A percentile compares a stretch with the other conserved stretches of the same genome.
Evolutionary conservation across 2,329 filamentous ascomycete genomes (phyloP).

Genomic region (Lomentospora prolificans): DNA sequence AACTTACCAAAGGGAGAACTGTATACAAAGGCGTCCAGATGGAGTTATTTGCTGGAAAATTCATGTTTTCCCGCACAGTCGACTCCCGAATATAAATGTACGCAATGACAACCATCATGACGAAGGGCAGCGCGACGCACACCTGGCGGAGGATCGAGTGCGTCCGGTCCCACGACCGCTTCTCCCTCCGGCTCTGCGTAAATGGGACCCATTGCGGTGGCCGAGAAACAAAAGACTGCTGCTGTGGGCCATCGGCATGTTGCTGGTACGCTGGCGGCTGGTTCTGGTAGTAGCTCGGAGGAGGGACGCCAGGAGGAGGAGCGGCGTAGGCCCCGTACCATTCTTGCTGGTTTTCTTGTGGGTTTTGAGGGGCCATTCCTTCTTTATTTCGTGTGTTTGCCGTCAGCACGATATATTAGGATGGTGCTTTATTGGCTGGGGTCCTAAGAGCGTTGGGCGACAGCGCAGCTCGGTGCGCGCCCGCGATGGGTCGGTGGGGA

Average conservation of each 20-base stretch:
- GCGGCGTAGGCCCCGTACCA: background rate
- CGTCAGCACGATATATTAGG: too few relatives aligned
- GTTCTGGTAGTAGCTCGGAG: background rate
- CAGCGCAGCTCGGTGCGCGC: too few relatives aligned
- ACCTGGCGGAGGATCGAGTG: conserved; percentile 1
- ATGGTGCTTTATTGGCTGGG: too few relatives aligned
- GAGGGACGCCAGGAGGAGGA: background rate
- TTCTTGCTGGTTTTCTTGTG: background rate
- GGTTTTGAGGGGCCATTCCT: background rate
- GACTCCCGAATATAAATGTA: conserved; percentile 3
- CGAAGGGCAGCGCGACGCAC: background rate
- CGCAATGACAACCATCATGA: background rate
- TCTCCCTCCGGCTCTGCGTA: background rate
- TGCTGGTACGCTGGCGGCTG: background rate
- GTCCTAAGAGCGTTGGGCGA: too few relatives aligned
- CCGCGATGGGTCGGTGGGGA: too few relatives aligned
- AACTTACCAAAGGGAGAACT: conserved; percentile 2
- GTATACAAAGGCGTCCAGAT: conserved; percentile 1
- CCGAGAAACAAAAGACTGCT: too few relatives aligned
- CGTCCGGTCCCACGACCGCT: background rate
- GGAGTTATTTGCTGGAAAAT: background rate
- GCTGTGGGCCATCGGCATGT: background rate
- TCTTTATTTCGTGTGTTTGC: background rate
- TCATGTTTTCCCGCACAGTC: background rate
- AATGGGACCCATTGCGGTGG: background rate